Evolutionary conservation across 495 filamentous ascomycete genomes (phyloP).

Genomic region (Tuber calosporum): DNA sequence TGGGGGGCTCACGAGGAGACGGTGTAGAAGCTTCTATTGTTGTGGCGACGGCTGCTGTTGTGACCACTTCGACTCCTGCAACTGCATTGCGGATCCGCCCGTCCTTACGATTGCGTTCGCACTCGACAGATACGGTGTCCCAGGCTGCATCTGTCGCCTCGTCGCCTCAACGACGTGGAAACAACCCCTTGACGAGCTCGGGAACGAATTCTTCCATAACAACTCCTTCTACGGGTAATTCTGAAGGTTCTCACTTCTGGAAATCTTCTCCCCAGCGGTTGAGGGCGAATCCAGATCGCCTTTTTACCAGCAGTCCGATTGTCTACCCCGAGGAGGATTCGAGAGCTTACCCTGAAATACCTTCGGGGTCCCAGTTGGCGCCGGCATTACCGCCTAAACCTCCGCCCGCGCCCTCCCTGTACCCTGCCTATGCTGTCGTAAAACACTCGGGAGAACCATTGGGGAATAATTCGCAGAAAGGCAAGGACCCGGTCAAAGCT

Average conservation of each 20-base stretch:
- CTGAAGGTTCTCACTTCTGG: slow-evolving; percentile 32
- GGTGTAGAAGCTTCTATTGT: slow-evolving; percentile 8
- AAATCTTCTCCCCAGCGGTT: slow-evolving; percentile 29
- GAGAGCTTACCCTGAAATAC: slow-evolving; percentile 12
- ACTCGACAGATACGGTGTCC: slow-evolving; percentile 17
- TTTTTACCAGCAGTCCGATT: slow-evolving; percentile 12
- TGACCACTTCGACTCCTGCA: slow-evolving; percentile 16
- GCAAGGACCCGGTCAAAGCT: slow-evolving; percentile 14
- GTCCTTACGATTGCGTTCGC: slow-evolving; percentile 29
- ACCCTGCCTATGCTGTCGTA: slow-evolving; percentile 9
- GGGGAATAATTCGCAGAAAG: slow-evolving; percentile 3
- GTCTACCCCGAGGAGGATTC: slow-evolving; percentile 9
- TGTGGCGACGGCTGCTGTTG: slow-evolving; percentile 22
- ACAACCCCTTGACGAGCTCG: slow-evolving; percentile 33
- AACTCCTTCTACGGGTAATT: slow-evolving; percentile 33
- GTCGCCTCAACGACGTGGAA: slow-evolving; percentile 29
- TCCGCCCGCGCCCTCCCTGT: slow-evolving; percentile 6
- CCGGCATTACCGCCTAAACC: slow-evolving; percentile 23
- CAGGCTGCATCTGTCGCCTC: slow-evolving; percentile 19
- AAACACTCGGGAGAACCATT: slow-evolving; percentile 10
- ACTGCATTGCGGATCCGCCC: slow-evolving; percentile 30
- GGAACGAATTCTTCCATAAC: slow-evolving; percentile 30
- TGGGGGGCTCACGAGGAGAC: slow-evolving; percentile 29
- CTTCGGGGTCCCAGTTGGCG: slow-evolving; percentile 12
- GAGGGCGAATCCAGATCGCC: slow-evolving; percentile 11